Percentiles rank a stretch among this genome's conserved stretches.
phyloP scores from a whole-genome alignment of 768 basidiomycete species.

The Leucocoprinus birnbaumii region DNA sequence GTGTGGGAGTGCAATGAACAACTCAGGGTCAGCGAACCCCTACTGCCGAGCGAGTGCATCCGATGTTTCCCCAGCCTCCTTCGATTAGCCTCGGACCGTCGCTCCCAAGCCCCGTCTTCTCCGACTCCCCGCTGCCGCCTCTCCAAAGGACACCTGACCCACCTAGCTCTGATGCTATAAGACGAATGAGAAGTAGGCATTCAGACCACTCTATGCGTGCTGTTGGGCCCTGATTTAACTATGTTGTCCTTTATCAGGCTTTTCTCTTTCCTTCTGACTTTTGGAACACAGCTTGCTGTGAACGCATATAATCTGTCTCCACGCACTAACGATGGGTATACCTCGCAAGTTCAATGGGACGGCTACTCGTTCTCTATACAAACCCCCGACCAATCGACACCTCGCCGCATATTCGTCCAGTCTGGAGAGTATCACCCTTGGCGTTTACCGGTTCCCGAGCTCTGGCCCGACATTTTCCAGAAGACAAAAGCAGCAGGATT shows the following conservation, averaged over 20 bases:
- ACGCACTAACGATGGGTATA: neutral
- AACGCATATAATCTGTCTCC: neutral
- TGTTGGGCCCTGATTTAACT: neutral
- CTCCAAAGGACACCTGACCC: neutral
- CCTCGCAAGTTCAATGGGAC: slow-evolving; percentile 3
- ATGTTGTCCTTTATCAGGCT: neutral
- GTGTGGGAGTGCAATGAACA: too few relatives aligned
- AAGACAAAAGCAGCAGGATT: neutral
- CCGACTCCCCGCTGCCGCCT: neutral
- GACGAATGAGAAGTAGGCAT: neutral
- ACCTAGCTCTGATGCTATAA: neutral
- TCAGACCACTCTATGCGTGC: neutral
- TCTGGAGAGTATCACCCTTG: neutral
- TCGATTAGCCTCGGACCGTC: neutral
- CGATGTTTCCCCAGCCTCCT: neutral
- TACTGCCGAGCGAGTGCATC: neutral
- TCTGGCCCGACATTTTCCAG: neutral
- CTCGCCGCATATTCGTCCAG: neutral
- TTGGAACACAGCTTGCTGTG: neutral
- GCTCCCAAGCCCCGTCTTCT: neutral
- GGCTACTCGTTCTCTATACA: neutral
- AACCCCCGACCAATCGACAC: neutral
- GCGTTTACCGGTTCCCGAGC: neutral
- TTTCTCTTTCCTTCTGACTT: neutral
- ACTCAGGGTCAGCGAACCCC: too few relatives aligned